Conservation (phyloP, 2,329 filamentous ascomycete genomes). For the Alternaria panax region DNA sequence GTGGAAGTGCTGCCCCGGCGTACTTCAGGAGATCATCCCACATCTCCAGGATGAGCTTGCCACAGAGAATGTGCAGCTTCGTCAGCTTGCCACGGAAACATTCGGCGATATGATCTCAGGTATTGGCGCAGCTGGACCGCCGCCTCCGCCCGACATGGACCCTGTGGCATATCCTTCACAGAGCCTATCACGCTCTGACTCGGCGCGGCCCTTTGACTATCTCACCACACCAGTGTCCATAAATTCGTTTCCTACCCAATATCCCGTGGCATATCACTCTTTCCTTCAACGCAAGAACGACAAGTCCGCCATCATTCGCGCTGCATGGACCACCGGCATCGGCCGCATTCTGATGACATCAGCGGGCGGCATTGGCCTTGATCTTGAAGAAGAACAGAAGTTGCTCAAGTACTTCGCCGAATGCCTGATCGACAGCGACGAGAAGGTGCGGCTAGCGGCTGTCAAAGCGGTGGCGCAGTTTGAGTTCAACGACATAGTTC, state of each 20-base stretch:
- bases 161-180: slow-evolving; percentile 84
- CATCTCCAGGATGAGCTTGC: slow-evolving; percentile 91
- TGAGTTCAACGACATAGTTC: slow-evolving; percentile 78
- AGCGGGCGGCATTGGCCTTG: slow-evolving; percentile 87
- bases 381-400: slow-evolving; percentile 78
- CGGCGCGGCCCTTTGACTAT: slow-evolving; percentile 59
- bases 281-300: slow-evolving; percentile 88
- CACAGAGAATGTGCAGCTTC: slow-evolving; percentile 86
- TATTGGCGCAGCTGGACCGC: slow-evolving; percentile 88
- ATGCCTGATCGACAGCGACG: slow-evolving; percentile 86
- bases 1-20: slow-evolving; percentile 88
- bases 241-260: slow-evolving; percentile 86
- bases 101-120: slow-evolving; percentile 94
- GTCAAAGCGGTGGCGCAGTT: slow-evolving; percentile 85
- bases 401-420: slow-evolving; percentile 78
- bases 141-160: slow-evolving; percentile 74
- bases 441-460: slow-evolving; percentile 89
- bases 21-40: slow-evolving; percentile 91
- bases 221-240: slow-evolving; percentile 85
- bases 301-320: slow-evolving; percentile 81
- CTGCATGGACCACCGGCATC: slow-evolving; percentile 83
- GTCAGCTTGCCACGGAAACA: slow-evolving; percentile 88
- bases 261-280: slow-evolving; percentile 78
- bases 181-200: slow-evolving; percentile 56
- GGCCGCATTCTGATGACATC: slow-evolving; percentile 90